Percentiles rank a stretch among this genome's conserved stretches.
Conservation (phyloP, 176 grass and related monocot genomes). For the Echinochloa phyllopogon region DNA sequence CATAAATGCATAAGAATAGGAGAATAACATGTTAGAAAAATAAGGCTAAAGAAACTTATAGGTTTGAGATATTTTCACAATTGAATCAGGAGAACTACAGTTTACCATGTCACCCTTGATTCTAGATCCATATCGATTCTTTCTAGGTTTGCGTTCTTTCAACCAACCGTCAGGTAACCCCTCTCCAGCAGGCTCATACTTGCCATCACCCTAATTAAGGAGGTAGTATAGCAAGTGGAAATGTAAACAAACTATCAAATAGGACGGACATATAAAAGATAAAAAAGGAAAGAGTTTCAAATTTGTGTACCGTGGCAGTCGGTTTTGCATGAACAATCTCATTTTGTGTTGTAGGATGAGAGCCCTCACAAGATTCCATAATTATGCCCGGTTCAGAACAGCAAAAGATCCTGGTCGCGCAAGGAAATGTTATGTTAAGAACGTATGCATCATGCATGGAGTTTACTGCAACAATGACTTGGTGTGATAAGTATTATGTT, state of each 20-base stretch:
- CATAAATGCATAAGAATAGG: not conserved
- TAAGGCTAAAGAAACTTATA: not conserved
- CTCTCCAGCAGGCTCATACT: constrained; percentile 38
- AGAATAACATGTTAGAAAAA: not conserved
- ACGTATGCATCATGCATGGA: constrained; percentile 3
- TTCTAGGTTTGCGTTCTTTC: constrained; percentile 62
- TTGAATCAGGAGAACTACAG: constrained; percentile 16
- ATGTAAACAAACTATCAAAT: constrained; percentile 14
- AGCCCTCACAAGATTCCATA: constrained; percentile 35
- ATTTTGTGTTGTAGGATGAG: constrained; percentile 9
- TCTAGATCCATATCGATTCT: constrained; percentile 38
- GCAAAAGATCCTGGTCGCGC: constrained; percentile 14
- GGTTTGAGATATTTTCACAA: constrained; percentile 2
- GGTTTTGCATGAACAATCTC: constrained; percentile 19
- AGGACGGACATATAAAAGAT: not conserved
- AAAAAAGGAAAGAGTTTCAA: not conserved
- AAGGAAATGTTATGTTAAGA: not conserved
- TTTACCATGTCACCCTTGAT: constrained; percentile 52
- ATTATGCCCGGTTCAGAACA: not conserved
- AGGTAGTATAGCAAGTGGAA: constrained; percentile 15
- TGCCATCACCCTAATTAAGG: constrained; percentile 37
- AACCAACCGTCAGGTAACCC: constrained; percentile 65
- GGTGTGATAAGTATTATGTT: not conserved
- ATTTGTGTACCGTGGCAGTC: constrained; percentile 19
- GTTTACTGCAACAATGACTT: not conserved